Evolutionary conservation across 441 rosid genomes (phyloP).

Genomic region (Croton setiger): DNA sequence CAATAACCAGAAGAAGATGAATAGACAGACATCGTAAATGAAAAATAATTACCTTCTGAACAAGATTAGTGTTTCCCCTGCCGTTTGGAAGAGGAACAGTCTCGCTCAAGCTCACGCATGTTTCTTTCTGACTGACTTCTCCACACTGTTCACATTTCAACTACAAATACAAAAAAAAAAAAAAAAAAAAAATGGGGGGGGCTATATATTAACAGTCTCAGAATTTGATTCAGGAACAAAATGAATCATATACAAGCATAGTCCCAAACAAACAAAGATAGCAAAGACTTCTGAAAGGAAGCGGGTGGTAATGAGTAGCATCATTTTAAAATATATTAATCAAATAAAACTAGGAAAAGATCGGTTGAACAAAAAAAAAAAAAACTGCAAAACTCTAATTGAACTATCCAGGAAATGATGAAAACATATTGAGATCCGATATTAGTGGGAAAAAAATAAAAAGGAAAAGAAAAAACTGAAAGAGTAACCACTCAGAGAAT

Average conservation of each 20-base stretch:
- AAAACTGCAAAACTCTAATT: not conserved
- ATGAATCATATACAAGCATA: not conserved
- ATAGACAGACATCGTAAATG: not conserved
- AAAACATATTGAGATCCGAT: not conserved
- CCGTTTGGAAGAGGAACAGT: conserved; percentile 45
- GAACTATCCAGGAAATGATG: not conserved
- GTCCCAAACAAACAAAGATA: not conserved
- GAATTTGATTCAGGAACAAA: not conserved
- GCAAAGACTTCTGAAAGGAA: not conserved
- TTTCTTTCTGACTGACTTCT: conserved; percentile 78
- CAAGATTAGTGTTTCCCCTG: conserved; percentile 64
- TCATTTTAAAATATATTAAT: not conserved
- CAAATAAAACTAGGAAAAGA: not conserved
- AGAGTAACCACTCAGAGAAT: not conserved
- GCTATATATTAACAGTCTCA: not conserved
- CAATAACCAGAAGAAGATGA: not conserved
- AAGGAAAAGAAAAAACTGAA: not conserved
- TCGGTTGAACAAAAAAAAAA: not conserved
- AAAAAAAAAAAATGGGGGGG: too few species aligned
- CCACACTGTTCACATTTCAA: conserved; percentile 80
- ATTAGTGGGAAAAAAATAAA: too few species aligned
- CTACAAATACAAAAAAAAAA: conserved; percentile 33
- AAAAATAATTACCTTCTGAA: conserved; percentile 59
- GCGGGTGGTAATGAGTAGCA: not conserved
- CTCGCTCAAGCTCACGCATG: conserved; percentile 66